Conservation (phyloP, 2,329 filamentous ascomycete genomes). For the Fusarium circinatum region DNA sequence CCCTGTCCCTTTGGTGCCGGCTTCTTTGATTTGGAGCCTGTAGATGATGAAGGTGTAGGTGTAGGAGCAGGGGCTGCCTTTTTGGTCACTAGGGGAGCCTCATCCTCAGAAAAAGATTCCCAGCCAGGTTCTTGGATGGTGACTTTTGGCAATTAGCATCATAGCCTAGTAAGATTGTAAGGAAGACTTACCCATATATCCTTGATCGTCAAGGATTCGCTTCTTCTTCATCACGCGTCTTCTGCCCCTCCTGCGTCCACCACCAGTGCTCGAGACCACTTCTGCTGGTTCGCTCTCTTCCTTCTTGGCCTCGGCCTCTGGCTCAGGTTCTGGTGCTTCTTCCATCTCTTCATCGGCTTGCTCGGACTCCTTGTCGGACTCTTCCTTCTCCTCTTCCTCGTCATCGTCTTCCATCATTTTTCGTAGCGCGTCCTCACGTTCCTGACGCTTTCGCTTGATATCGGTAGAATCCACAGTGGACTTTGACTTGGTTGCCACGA, state of each 20-base stretch:
- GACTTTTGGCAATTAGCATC: slow-evolving; percentile 61
- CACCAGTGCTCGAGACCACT: slow-evolving; percentile 61
- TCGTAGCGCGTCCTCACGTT: slow-evolving; percentile 53
- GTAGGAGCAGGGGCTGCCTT: slow-evolving; percentile 64
- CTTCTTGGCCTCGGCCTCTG: slow-evolving; percentile 50
- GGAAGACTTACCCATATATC: slow-evolving; percentile 79
- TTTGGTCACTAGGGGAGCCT: slow-evolving; percentile 65
- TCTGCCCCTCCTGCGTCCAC: slow-evolving; percentile 77
- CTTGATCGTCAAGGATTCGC: slow-evolving; percentile 86
- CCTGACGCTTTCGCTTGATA: slow-evolving; percentile 45
- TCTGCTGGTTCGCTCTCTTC: slow-evolving; percentile 60
- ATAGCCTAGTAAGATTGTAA: neutral
- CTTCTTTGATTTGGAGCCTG: slow-evolving; percentile 65
- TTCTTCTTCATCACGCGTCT: slow-evolving; percentile 88
- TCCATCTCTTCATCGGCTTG: slow-evolving; percentile 54
- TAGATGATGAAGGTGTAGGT: slow-evolving; percentile 55
- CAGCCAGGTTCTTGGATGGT: slow-evolving; percentile 86
- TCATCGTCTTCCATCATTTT: slow-evolving; percentile 68
- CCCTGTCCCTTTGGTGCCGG: slow-evolving; percentile 72
- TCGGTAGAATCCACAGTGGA: slow-evolving; percentile 40
- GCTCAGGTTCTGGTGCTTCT: slow-evolving; percentile 52
- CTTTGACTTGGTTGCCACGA: slow-evolving; percentile 42
- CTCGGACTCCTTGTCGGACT: slow-evolving; percentile 52
- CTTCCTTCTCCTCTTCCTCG: slow-evolving; percentile 66
- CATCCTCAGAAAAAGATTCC: slow-evolving; percentile 95